Evolutionary conservation across 176 grass and related monocot genomes (phyloP), one percentile per base, ranked within the genome.

Genomic region (Carex pumila): DNA sequence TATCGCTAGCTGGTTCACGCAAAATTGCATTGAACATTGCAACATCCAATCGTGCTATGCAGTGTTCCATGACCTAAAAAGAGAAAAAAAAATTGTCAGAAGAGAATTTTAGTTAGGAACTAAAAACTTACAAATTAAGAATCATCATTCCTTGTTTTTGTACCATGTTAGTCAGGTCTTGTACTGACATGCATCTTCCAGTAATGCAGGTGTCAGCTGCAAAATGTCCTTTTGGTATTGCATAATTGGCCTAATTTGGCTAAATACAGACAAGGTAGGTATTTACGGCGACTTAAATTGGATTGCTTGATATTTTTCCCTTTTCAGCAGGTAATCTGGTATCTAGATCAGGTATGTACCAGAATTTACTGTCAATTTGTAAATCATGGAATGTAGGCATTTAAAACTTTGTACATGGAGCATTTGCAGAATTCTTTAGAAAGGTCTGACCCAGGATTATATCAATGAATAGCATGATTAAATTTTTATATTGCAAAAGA

Each of bases 21-120:
- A 99, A 88, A 87, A 99, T 99, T 73, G 93, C 93, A 92, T 99
- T 99, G 65, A 99, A 99, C 90, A 96, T 96, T 75, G 91, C 93
- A 79, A 99, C 90, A 89, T 99, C 97, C 79, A 96, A 85, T 76
- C 93, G 85, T 18, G 86, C 84, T 83, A 94, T 86, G 81, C 97
- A 99, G 79, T 99, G 97, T 79, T 94, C 93, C 93, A 94, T 99
- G 73, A 99, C 93, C 97, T 99, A 85, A 89, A 86, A 85, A 55
- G 34, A 31, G 11, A 49, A 21, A 10, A 82, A 53, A 78, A 80
- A 30, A 50, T 34, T 45, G 71, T 85, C 11, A 36, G 0, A 79
- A 88, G 72, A 65, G 37, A 70, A 81, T 61, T 39, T 34, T 81
- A 70, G 34, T 61, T 4, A 71, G 36, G 39, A 53, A 21, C 29